Base-by-base conservation (phyloP, 257 asterid genomes). In the Verbena officinalis region DNA sequence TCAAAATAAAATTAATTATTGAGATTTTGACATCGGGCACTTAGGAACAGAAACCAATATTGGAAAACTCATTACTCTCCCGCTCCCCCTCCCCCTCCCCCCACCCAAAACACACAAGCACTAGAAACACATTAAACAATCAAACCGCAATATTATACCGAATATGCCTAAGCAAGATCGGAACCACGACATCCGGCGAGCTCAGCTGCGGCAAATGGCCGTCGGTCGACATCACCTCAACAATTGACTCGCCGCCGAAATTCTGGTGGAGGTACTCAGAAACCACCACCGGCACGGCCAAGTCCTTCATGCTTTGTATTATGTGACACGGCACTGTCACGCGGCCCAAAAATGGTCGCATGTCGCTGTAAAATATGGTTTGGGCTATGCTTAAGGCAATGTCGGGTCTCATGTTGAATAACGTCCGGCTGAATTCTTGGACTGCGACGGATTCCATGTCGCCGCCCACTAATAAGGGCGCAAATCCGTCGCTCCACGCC, bases 331-430 rank as follows among this genome's bases (percentile, higher is more conserved):
- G 96, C 7, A 86, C 78, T 0, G 76, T 74, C 0, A 91, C 96
- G 11, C 68, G 87, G 5, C 69, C 50, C 14, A 91, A 49, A 5
- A 80, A 52, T 2, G 86, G 86, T 12, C 96, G 67, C 62, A 84
- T 27, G 31, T 88, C 96, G 20, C 88, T 81, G 49, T 71, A 80
- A 33, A 91, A 84, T 30, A 86, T 86, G 16, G 85, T 86, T 1
- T 77, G 84, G 0, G 82, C 81, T 9, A 88, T 85, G 38, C 90
- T 81, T 21, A 88, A 53, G 0, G 98, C 91, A 34, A 91, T 86
- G 82, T 91, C 98, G 0, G 98, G 98, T 22, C 98, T 69, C 95
- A 91, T 88, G 56, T 86, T 88, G 80, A 91, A 91, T n/a, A 91
- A 21, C 0, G 98, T 88, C 60, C 98, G 27, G 60, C 98, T 91